Percentiles rank a stretch among this genome's conserved stretches.
Evolutionary conservation across 345 rosid species (phyloP).

Genomic region (Pistacia integerrima): DNA sequence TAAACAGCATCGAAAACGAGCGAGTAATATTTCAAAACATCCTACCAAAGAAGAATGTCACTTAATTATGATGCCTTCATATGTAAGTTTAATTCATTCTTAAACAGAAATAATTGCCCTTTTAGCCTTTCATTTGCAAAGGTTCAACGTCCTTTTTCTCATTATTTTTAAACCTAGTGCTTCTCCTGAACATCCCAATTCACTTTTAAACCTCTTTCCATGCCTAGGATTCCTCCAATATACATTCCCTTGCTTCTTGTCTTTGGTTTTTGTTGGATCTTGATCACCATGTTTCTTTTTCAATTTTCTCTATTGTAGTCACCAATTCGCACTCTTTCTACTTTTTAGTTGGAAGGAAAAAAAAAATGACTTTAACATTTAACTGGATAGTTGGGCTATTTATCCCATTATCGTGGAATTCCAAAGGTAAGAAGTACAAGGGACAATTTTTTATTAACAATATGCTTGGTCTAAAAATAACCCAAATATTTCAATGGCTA

Average conservation of each 20-base stretch:
- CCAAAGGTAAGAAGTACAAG: background rate
- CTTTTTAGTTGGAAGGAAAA: background rate
- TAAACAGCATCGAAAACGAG: conserved; percentile 88
- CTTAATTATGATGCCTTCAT: background rate
- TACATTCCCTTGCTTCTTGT: background rate
- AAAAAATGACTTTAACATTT: background rate
- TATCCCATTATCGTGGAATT: background rate
- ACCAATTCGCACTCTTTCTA: background rate
- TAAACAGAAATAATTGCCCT: background rate
- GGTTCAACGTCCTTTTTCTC: background rate
- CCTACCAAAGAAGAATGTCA: conserved; percentile 38
- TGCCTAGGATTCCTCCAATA: background rate
- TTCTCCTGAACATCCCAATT: background rate
- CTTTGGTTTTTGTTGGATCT: background rate
- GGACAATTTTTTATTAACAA: background rate
- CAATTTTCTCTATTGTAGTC: background rate
- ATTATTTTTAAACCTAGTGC: background rate
- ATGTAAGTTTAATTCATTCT: background rate
- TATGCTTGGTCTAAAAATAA: background rate
- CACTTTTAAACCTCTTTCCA: background rate
- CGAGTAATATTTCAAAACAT: conserved; percentile 66
- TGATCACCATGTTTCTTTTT: no score
- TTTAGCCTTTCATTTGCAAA: background rate
- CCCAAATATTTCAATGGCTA: background rate
- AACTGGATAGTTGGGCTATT: background rate